phyloP scores from a whole-genome alignment of 2,329 filamentous ascomycete species.

The Pyrenophora teres region DNA sequence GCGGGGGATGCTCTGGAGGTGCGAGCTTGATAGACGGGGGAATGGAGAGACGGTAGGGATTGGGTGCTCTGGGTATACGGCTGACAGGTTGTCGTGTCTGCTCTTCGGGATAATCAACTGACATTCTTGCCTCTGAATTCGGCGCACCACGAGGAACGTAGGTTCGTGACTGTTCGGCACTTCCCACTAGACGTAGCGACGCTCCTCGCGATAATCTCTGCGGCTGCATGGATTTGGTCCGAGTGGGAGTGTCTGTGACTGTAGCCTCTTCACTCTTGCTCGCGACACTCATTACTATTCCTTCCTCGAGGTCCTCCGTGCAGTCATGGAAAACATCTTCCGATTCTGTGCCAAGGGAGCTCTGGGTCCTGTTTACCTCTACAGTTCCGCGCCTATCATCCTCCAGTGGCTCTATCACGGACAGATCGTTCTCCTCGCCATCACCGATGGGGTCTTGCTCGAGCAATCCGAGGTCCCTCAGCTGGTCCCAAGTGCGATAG shows the following conservation, averaged over 20 bases:
- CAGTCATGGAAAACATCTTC: no score
- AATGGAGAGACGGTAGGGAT: constrained; percentile 29
- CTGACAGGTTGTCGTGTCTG: constrained; percentile 9
- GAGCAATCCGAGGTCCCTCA: constrained; percentile 30
- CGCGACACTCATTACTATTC: neutral
- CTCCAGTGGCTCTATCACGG: constrained; percentile 35
- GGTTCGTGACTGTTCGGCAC: constrained; percentile 6
- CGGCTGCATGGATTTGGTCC: neutral
- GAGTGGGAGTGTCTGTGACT: neutral
- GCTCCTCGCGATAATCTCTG: neutral
- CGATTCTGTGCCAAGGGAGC: neutral
- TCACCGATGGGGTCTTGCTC: constrained; percentile 13
- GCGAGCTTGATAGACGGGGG: constrained; percentile 30
- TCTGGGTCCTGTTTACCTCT: neutral
- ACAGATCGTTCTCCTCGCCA: constrained; percentile 27
- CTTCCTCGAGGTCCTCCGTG: no score
- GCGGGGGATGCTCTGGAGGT: constrained; percentile 13
- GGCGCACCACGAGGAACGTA: constrained; percentile 24
- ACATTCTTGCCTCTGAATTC: neutral
- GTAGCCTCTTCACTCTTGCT: neutral
- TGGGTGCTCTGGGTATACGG: constrained; percentile 5
- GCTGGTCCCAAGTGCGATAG: constrained; percentile 41
- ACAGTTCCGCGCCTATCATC: neutral
- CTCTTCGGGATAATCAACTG: neutral
- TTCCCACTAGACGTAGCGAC: neutral